Percentiles rank a stretch among this genome's conserved stretches.
Conservation (phyloP, 441 rosid genomes). For the Jatropha multifida region DNA sequence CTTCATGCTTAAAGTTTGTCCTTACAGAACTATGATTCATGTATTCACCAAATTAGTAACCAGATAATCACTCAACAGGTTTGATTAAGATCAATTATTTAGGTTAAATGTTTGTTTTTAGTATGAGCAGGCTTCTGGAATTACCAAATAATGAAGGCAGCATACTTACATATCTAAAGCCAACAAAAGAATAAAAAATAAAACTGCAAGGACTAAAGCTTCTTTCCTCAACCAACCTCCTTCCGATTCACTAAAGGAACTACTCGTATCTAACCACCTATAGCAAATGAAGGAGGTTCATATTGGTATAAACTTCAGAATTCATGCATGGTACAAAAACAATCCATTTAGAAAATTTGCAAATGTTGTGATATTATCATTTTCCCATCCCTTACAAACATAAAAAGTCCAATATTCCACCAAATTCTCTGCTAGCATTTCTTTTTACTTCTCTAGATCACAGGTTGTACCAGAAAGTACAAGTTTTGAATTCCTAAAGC, state of each 20-base stretch:
- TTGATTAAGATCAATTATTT: neutral
- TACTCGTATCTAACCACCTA: neutral
- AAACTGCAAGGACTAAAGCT: neutral
- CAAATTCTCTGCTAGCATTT: neutral
- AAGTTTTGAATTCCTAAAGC: neutral
- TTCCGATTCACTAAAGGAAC: neutral
- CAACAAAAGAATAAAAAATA: neutral
- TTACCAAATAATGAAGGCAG: neutral
- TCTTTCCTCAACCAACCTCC: neutral
- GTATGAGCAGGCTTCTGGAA: neutral
- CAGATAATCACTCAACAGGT: neutral
- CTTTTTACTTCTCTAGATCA: neutral
- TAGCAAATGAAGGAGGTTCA: neutral
- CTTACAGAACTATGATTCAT: neutral
- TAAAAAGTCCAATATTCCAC: neutral
- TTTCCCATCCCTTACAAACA: neutral
- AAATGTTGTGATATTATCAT: neutral
- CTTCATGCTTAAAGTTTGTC: neutral
- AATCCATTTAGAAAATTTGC: neutral
- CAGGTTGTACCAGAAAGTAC: neutral
- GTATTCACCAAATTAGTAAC: neutral
- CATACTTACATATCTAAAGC: neutral
- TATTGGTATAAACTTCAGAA: neutral
- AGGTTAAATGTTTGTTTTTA: neutral
- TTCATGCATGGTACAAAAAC: neutral